Base-by-base conservation (phyloP, 257 asterid species). In the Solanum sitiens region DNA sequence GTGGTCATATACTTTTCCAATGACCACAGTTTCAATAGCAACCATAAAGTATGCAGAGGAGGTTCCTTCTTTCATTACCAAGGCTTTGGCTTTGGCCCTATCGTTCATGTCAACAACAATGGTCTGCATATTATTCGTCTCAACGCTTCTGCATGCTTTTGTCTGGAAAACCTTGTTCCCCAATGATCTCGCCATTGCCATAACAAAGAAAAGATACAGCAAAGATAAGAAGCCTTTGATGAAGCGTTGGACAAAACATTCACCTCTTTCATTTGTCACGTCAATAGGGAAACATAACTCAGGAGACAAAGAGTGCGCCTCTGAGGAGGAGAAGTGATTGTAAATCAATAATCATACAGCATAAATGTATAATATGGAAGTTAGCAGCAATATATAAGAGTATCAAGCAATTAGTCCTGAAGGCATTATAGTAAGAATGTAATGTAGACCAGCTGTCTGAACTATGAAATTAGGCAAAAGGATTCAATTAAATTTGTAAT, bases 1-100 rank as follows among this genome's bases (percentile, higher is more conserved):
- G 99, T 97, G 99, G 99, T 95, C 99, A 25, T 97, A 97, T 86
- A 95, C 99, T 5, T 97, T 97, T 83, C 98, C 99, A 1, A 97
- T 97, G 99, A 97, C 98, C 65, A 95, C 98, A 63, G 97, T 95
- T 44, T 92, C 99, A 72, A 95, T 97, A 87, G 99, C 99, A 74
- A 92, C 95, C 33, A 97, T 97, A 87, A 94, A 93, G 89, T 97
- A 97, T 87, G 96, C 99, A n/a, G 98, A 95, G 74, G 88, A 89
- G 27, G 99, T 89, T 8, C 98, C 98, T 7, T 88, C 89, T 13
- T 82, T 88, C 27, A 88, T 93, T 5, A 94, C 91, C 91, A 93
- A 93, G 87, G 95, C 92, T 18, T 85, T 97, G 23, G 98, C 98
- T 0, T 37, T 97, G 88, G 37, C 91, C 5, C 94, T 97, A 15